A percentile compares a stretch with the other conserved stretches of the same genome.
Evolutionary conservation across 768 basidiomycete genomes (phyloP).

Genomic region (Tulasnella sp.): DNA sequence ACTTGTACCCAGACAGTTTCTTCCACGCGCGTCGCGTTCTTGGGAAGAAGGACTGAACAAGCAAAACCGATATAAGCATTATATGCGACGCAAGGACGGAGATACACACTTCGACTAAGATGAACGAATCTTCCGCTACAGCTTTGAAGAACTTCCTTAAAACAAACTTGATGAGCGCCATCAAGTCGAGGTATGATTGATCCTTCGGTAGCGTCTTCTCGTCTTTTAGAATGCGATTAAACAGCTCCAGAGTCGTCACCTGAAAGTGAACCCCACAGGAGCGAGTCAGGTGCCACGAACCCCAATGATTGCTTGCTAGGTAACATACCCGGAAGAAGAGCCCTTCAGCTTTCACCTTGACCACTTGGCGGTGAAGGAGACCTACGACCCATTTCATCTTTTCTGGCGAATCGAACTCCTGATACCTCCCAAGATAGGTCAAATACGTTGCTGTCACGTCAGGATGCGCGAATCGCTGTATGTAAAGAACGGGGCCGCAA

Average conservation of each 20-base stretch:
- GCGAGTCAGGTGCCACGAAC: background rate
- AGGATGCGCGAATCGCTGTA: slow-evolving; percentile 80
- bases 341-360: slow-evolving; percentile 86
- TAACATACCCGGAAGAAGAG: slow-evolving; percentile 82
- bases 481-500: background rate
- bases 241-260: slow-evolving; percentile 84
- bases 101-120: slow-evolving; percentile 69
- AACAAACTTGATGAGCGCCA: slow-evolving; percentile 74
- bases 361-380: slow-evolving; percentile 82
- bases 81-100: background rate
- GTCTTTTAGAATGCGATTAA: slow-evolving; percentile 77
- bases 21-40: slow-evolving; percentile 85
- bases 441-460: slow-evolving; percentile 79
- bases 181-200: slow-evolving; percentile 70
- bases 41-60: slow-evolving; percentile 67
- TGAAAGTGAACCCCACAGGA: slow-evolving; percentile 27
- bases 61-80: background rate
- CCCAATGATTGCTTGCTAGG: background rate
- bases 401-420: slow-evolving; percentile 65
- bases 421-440: slow-evolving; percentile 71
- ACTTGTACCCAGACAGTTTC: slow-evolving; percentile 68
- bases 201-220: slow-evolving; percentile 69
- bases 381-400: slow-evolving; percentile 84
- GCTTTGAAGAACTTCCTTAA: slow-evolving; percentile 92
- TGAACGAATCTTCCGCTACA: slow-evolving; percentile 69